Conservation (phyloP, 2,329 filamentous ascomycete genomes). For the Colletotrichum echinochloae region DNA sequence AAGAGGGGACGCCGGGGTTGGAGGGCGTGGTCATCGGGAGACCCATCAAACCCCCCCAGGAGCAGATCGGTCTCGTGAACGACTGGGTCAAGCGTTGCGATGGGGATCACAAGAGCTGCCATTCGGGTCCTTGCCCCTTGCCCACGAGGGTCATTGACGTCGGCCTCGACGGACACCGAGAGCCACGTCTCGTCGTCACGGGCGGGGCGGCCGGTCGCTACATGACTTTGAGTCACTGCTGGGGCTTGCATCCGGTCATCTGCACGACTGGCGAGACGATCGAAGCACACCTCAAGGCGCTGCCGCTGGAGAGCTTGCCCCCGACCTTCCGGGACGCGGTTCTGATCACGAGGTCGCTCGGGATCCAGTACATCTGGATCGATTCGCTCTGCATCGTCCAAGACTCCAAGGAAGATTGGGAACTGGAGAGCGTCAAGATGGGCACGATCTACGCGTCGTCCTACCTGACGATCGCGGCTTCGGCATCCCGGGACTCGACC, state of each 20-base stretch:
- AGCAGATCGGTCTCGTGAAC: background rate
- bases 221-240: slow-evolving; percentile 17
- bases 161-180: background rate
- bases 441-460: background rate
- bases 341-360: slow-evolving; percentile 8
- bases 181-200: background rate
- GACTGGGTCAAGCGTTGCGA: slow-evolving; percentile 2
- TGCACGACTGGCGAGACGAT: background rate
- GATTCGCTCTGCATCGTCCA: slow-evolving; percentile 36
- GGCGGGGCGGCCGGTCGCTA: background rate
- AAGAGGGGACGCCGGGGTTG: background rate
- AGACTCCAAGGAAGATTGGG: background rate
- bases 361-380: slow-evolving; percentile 25
- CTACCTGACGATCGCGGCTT: background rate
- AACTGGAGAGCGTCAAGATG: slow-evolving; percentile 4
- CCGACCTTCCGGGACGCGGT: slow-evolving; percentile 24
- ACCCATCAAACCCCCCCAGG: background rate
- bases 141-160: slow-evolving; percentile 15
- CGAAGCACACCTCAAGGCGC: background rate
- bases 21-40: background rate
- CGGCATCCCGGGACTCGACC: background rate
- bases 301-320: background rate
- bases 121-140: background rate
- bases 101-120: background rate
- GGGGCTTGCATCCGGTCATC: slow-evolving; percentile 6